Evolutionary conservation across 2,329 filamentous ascomycete species (phyloP).

Genomic region (Cercospora berteroae): DNA sequence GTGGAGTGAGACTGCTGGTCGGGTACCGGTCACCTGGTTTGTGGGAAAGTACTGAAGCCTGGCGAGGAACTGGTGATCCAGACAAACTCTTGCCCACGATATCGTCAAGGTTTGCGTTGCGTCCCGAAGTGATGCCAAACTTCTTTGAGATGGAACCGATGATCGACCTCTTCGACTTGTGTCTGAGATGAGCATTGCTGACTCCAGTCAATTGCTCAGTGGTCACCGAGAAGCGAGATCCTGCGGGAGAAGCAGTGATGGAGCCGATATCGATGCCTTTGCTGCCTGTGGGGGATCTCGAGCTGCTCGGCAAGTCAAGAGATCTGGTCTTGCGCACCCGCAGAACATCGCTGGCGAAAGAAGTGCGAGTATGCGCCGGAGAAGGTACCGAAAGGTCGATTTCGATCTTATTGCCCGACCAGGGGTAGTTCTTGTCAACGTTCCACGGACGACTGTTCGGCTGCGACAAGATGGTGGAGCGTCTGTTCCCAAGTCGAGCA

Average conservation of each 20-base stretch:
- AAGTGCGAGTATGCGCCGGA: slow-evolving; percentile 34
- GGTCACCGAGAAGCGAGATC: slow-evolving; percentile 32
- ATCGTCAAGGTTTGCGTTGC: slow-evolving; percentile 17
- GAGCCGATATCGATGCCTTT: slow-evolving; percentile 37
- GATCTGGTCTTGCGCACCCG: slow-evolving; percentile 32
- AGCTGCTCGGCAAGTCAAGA: slow-evolving; percentile 25
- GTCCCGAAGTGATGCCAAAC: slow-evolving; percentile 30
- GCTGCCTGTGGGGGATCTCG: slow-evolving; percentile 21
- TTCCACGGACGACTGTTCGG: slow-evolving; percentile 49
- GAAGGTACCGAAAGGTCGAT: slow-evolving; percentile 43
- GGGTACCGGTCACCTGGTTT: slow-evolving; percentile 51
- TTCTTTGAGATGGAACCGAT: slow-evolving; percentile 39
- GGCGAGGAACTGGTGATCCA: slow-evolving; percentile 20
- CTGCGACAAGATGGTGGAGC: slow-evolving; percentile 36
- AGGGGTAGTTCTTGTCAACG: slow-evolving; percentile 49
- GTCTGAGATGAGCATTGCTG: slow-evolving; percentile 29
- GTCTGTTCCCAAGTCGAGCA: slow-evolving; percentile 31
- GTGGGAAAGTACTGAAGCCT: slow-evolving; percentile 28
- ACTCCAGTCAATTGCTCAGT: slow-evolving; percentile 36
- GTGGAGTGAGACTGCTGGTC: slow-evolving; percentile 47
- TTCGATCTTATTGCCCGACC: slow-evolving; percentile 40
- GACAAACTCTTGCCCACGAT: slow-evolving; percentile 18
- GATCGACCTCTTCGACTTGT: slow-evolving; percentile 38
- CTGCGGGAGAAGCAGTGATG: slow-evolving; percentile 21
- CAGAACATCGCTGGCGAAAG: slow-evolving; percentile 30